Conservation (phyloP, 257 asterid genomes). For the Solanum tacnaense region DNA sequence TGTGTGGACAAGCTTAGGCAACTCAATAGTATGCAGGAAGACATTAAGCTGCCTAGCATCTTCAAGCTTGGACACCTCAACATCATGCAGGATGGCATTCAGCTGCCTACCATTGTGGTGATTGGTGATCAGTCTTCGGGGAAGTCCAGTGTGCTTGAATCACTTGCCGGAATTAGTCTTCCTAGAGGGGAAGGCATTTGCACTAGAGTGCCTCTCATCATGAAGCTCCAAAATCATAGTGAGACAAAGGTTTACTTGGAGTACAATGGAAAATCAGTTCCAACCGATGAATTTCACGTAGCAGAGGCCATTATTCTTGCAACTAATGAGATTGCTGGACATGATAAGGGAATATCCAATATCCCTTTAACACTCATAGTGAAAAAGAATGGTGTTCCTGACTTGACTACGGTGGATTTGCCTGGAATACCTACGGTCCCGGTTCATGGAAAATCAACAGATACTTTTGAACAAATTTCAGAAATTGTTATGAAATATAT, state of each 20-base stretch:
- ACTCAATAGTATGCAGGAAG: not conserved
- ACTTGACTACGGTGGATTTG: constrained; percentile 30
- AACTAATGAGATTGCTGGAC: constrained; percentile 25
- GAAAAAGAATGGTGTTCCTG: constrained; percentile 31
- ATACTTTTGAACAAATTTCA: constrained; percentile 19
- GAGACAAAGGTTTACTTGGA: not conserved
- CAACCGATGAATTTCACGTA: not conserved
- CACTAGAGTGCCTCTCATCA: not conserved
- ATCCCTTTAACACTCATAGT: constrained; percentile 17
- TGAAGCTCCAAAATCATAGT: not conserved
- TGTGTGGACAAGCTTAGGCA: constrained; percentile 8
- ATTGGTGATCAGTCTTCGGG: constrained; percentile 42
- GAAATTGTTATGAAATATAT: constrained; percentile 15
- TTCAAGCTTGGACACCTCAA: not conserved
- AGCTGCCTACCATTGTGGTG: constrained; percentile 23
- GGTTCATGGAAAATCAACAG: constrained; percentile 26
- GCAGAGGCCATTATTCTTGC: constrained; percentile 1
- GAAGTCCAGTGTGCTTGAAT: constrained; percentile 39
- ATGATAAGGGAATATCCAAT: constrained; percentile 22
- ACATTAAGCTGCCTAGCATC: constrained; percentile 7
- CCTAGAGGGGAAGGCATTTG: not conserved
- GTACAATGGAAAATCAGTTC: not conserved
- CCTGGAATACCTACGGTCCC: constrained; percentile 34
- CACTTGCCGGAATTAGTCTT: constrained; percentile 4
- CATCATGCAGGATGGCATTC: not conserved